These are phyloP conservation scores for Schoenoplectus tabernaemontani DNA, from an alignment of 202 grass and related monocot genomes.

Conservation along the genomic window DNA sequence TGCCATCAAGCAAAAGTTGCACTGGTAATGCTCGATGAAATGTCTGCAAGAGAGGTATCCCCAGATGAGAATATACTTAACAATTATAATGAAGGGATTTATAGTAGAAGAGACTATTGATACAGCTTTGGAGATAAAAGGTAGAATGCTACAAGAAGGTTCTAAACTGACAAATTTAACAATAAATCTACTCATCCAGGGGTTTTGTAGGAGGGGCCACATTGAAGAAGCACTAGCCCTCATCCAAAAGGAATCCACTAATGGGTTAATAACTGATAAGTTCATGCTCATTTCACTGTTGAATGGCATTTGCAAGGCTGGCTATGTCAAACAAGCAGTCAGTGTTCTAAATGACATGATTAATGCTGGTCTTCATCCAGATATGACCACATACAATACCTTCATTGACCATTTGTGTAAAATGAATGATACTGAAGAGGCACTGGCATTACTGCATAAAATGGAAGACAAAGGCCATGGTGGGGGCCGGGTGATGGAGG, in stretches of 20 bases:
- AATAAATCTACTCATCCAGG: conserved; percentile 57
- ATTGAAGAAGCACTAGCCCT: conserved; percentile 57
- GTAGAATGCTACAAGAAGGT: conserved; percentile 45
- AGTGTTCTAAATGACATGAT: conserved; percentile 66
- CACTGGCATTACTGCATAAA: conserved; percentile 45
- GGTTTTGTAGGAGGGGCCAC: conserved; percentile 63
- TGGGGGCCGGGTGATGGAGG: background rate
- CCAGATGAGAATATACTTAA: conserved; percentile 56
- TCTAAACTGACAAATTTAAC: conserved; percentile 44
- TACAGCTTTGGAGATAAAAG: conserved; percentile 54
- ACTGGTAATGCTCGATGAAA: conserved; percentile 62
- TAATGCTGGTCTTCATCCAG: conserved; percentile 54
- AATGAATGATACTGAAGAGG: conserved; percentile 51
- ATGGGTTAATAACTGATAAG: conserved; percentile 60
- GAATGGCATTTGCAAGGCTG: conserved; percentile 51
- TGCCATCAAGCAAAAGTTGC: conserved; percentile 52
- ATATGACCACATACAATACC: conserved; percentile 60
- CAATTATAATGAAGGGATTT: conserved; percentile 71
- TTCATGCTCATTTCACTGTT: conserved; percentile 58
- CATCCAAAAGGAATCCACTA: conserved; percentile 42
- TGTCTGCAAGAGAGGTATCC: conserved; percentile 26
- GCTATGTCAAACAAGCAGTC: conserved; percentile 49
- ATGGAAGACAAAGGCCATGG: conserved; percentile 37
- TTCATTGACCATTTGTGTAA: conserved; percentile 49
- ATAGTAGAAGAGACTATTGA: conserved; percentile 68